Evolutionary conservation across 352 stramenopile species (phyloP), one percentile per base, ranked within the genome.

Genomic region (Globisporangium camurandrum): DNA sequence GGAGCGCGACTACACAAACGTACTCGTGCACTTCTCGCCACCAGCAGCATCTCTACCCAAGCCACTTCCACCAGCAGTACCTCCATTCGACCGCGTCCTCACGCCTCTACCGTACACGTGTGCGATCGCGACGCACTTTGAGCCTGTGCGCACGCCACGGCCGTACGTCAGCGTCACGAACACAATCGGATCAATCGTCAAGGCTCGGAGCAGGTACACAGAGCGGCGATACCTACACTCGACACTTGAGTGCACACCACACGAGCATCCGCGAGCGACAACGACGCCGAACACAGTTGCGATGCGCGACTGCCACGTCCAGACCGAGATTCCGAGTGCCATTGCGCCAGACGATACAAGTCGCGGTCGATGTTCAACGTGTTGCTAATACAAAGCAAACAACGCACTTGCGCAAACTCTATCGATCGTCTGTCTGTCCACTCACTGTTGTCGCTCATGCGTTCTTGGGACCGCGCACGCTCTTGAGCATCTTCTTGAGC

Each of bases 401-500:
- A n/a, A n/a, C 3, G 36, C 17, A 28, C n/a, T 4, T 28, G 8
- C 6, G 33, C n/a, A 16, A 9, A 39, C 6, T 20, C 7, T 9
- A 45, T 34, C 36, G n/a, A 28, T 37, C 24, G 4, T 37, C 28
- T 12, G 14, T 30, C 20, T 45, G 20, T 23, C 11, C 16, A 17
- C 9, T 33, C 23, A 14, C 23, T 33, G 8, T 22, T 30, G 6
- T 34, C 24, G 27, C 14, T 67, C 62, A 78, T 0, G 79, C 79
- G 49, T 84, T 88, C 48, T 90, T 90, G 17, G 54, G 64, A 4
- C 76, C 74, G 20, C 74, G 74, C 33, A 90, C 79, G 28, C 75
- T 80, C 51, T 90, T 90, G 26, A 90, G 46, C 62, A 90, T 83
- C 56, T 90, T 88, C 50, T 87, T 88, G 40, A 88, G 57, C 42